These are phyloP conservation scores for Eutrema japonicum DNA, from an alignment of 345 rosid genomes.

Conservation along the genomic window DNA sequence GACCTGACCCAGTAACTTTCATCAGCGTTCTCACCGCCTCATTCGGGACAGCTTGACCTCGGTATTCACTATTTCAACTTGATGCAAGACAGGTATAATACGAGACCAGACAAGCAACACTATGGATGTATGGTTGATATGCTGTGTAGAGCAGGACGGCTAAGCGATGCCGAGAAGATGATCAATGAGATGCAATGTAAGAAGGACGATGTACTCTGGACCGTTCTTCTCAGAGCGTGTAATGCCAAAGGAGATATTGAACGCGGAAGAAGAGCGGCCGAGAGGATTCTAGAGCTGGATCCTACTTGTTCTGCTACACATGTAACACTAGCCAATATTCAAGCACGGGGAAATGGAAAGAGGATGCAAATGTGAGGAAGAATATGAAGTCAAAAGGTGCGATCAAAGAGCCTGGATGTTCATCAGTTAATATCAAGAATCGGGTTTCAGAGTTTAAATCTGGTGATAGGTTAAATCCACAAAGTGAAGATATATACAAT, in stretches of 20 bases:
- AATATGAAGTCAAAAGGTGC: slow-evolving; percentile 70
- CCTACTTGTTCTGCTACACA: slow-evolving; percentile 72
- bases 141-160: slow-evolving; percentile 69
- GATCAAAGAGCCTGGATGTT: slow-evolving; percentile 80
- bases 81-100: slow-evolving; percentile 53
- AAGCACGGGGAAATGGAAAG: slow-evolving; percentile 69
- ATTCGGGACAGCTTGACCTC: slow-evolving; percentile 73
- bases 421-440: slow-evolving; percentile 58
- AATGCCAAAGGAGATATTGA: slow-evolving; percentile 65
- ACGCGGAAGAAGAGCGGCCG: slow-evolving; percentile 60
- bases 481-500: slow-evolving; percentile 53
- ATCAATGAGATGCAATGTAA: slow-evolving; percentile 67
- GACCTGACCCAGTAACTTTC: slow-evolving; percentile 73
- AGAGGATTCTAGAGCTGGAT: slow-evolving; percentile 64
- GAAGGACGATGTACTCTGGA: slow-evolving; percentile 80
- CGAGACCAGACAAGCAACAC: slow-evolving; percentile 70
- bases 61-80: slow-evolving; percentile 73
- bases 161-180: slow-evolving; percentile 74
- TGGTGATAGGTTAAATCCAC: slow-evolving; percentile 58
- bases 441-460: slow-evolving; percentile 59
- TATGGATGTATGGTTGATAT: slow-evolving; percentile 89
- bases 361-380: slow-evolving; percentile 71
- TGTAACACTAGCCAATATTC: slow-evolving; percentile 73
- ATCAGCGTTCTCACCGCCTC: slow-evolving; percentile 80
- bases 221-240: slow-evolving; percentile 69